These are phyloP conservation scores for Pyrenophora tritici-repentis DNA, from an alignment of 2,329 filamentous ascomycete species.

Conservation along the genomic window DNA sequence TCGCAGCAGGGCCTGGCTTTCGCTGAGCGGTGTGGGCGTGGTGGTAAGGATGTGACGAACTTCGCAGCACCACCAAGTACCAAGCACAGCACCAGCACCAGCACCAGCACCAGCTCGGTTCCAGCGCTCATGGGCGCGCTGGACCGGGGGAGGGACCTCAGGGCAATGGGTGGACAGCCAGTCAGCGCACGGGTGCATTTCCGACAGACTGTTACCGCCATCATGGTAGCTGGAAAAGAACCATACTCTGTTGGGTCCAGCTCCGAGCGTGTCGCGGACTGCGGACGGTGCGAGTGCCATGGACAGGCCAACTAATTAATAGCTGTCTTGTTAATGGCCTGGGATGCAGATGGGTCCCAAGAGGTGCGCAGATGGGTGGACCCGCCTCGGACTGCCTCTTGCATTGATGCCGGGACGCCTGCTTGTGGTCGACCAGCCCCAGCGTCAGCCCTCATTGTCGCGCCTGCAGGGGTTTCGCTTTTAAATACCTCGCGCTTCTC, in stretches of 20 bases:
- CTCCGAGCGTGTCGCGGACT: conserved; percentile 19
- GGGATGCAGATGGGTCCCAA: conserved; percentile 26
- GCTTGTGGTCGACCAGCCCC: conserved; percentile 18
- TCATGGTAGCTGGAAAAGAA: conserved; percentile 25
- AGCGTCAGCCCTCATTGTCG: conserved; percentile 23
- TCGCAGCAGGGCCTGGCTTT: background rate
- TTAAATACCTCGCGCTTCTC: conserved; percentile 36
- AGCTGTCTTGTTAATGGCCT: conserved; percentile 28
- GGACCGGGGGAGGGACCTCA: conserved; percentile 2
- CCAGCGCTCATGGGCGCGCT: conserved; percentile 9
- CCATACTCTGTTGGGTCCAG: conserved; percentile 18
- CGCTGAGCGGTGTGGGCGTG: conserved; percentile 6
- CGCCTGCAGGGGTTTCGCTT: conserved; percentile 29
- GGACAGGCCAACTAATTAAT: conserved; percentile 28
- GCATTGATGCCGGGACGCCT: conserved; percentile 18
- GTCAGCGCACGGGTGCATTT: conserved; percentile 12
- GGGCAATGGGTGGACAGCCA: conserved; percentile 10
- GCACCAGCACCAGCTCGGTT: background rate
- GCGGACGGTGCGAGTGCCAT: conserved; percentile 18
- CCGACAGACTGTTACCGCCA: conserved; percentile 28
- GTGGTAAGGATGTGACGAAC: background rate
- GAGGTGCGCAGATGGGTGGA: conserved; percentile 26
- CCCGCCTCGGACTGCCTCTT: conserved; percentile 23
- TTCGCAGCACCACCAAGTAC: background rate
- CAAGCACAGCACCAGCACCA: background rate